These are phyloP conservation scores for Rhodotorula sp. DNA, from an alignment of 1,284 basidiomycete genomes.

Conservation along the genomic window DNA sequence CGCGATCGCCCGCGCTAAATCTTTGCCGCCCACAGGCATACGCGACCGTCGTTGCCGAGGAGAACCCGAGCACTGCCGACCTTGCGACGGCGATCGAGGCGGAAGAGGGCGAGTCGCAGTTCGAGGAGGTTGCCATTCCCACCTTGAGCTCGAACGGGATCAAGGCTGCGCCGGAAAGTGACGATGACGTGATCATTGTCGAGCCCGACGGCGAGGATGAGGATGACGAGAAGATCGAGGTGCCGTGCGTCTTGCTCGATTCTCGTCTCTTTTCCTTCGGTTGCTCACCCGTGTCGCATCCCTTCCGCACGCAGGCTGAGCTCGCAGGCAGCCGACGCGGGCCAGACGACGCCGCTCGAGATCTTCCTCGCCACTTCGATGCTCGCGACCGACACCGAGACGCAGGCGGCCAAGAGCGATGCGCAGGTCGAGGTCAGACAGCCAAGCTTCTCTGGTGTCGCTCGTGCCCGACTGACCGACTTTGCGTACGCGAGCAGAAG, in stretches of 20 bases:
- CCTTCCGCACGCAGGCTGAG: not conserved
- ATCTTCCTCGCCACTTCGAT: constrained; percentile 78
- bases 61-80: constrained; percentile 28
- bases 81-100: constrained; percentile 11
- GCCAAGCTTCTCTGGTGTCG: too few relatives aligned
- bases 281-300: too few relatives aligned
- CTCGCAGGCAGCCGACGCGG: constrained; percentile 8
- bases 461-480: not conserved
- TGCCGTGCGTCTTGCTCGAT: constrained; percentile 15
- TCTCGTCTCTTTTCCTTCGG: not conserved
- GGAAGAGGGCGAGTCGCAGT: constrained; percentile 24
- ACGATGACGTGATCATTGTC: constrained; percentile 17
- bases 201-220: constrained; percentile 23
- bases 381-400: constrained; percentile 77
- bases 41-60: constrained; percentile 30
- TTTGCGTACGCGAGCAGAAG: constrained; percentile 55
- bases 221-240: constrained; percentile 23
- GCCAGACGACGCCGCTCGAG: constrained; percentile 52
- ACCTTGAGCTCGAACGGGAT: not conserved
- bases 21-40: constrained; percentile 2
- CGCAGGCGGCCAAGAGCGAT: constrained; percentile 61
- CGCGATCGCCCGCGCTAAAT: too few relatives aligned
- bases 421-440: constrained; percentile 55
- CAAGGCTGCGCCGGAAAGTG: not conserved
- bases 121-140: constrained; percentile 18